Conservation (phyloP, 805 yeast species). For the Monosporozyma aerobia region DNA sequence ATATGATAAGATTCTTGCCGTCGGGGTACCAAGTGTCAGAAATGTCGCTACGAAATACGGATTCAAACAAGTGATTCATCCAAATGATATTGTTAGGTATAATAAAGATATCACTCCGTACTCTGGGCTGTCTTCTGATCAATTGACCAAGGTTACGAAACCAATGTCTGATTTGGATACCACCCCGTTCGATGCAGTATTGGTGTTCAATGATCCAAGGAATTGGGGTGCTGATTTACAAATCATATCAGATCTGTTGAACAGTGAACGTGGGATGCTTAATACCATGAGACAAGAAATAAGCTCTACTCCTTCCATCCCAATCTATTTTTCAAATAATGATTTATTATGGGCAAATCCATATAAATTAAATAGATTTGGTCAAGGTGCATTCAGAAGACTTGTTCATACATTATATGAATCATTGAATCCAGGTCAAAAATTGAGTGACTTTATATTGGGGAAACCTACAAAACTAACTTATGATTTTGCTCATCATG, state of each 20-base stretch:
- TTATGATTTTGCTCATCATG: slow-evolving; percentile 74
- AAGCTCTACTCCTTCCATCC: slow-evolving; percentile 45
- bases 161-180: slow-evolving; percentile 17
- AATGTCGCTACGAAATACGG: slow-evolving; percentile 71
- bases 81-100: slow-evolving; percentile 58
- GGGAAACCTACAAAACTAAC: slow-evolving; percentile 80
- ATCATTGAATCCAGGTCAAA: slow-evolving; percentile 40
- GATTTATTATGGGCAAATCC: slow-evolving; percentile 87
- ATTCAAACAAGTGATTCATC: slow-evolving; percentile 61
- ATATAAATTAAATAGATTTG: slow-evolving; percentile 68
- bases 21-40: slow-evolving; percentile 69
- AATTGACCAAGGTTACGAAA: slow-evolving; percentile 34
- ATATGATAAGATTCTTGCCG: slow-evolving; percentile 58
- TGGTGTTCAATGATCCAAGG: slow-evolving; percentile 83
- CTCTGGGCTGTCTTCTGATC: slow-evolving; percentile 58
- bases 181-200: slow-evolving; percentile 57
- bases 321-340: slow-evolving; percentile 70
- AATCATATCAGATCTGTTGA: slow-evolving; percentile 60
- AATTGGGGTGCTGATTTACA: slow-evolving; percentile 84
- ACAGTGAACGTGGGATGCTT: slow-evolving; percentile 50
- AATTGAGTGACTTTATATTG: slow-evolving; percentile 46
- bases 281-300: slow-evolving; percentile 46
- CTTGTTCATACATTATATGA: slow-evolving; percentile 50
- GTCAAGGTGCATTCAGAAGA: slow-evolving; percentile 80
- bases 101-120: slow-evolving; percentile 59